Base-by-base conservation (phyloP, 495 filamentous ascomycete genomes). In the Parachaetomium inaequale region DNA sequence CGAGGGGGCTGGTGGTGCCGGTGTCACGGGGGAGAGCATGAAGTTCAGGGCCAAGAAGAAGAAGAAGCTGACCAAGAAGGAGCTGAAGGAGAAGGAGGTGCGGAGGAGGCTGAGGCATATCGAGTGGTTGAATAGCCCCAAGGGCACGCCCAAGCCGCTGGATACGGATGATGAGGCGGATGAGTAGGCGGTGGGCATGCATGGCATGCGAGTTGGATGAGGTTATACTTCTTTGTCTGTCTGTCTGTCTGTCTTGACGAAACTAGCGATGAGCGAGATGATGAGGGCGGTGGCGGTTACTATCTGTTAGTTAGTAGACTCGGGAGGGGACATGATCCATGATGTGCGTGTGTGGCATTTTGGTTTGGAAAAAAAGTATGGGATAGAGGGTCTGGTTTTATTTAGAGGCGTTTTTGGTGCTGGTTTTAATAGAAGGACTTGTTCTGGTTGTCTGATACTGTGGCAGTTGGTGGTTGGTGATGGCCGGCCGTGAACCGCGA, bases 51-150 rank as follows among this genome's bases (percentile, higher is more conserved):
- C 92, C 3, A 80, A 78, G 69, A 92, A 93, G 82, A 97, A 96
- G 88, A 96, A 93, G 87, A 98, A 98, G 90, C 81, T 96, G 85
- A 98, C 94, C 53, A 88, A 93, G 77, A 90, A 89, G 74, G 93
- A 98, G 78, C 63, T 91, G 69, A 98, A 98, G 83, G 94, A 98
- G 66, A 81, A 89, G 3, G 95, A 98, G 74, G 87, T 87, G 29
- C 82, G 94, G 63, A 84, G 93, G 60, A 81, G 93, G 72, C 78
- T 98, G 76, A 88, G 94, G 72, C 91, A 98, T 75, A 93, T 98
- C 64, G 93, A 98, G 75, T 98, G 95, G 93, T 77, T 89, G 62
- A 92, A 88, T 71, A 84, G 79, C 65, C 83, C 86, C 67, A 87
- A 88, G 82, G 88, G 89, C 8, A 94, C 90, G 6, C 90, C 90